Conservation (phyloP, 2,329 filamentous ascomycete genomes). For the Lachnellula arida region DNA sequence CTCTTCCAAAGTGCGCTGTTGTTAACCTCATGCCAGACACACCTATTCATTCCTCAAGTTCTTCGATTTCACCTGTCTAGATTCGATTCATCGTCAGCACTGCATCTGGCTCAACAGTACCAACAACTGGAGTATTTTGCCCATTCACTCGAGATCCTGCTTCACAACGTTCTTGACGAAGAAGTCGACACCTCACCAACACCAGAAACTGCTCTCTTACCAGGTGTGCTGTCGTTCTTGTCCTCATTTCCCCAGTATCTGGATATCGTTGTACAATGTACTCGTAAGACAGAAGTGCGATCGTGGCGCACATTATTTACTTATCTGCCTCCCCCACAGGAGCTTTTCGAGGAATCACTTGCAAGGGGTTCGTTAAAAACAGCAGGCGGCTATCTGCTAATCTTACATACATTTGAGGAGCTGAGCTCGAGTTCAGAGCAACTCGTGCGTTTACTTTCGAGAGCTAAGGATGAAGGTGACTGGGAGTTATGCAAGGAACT, state of each 20-base stretch:
- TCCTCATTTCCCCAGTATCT: constrained; percentile 81
- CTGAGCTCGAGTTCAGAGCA: constrained; percentile 66
- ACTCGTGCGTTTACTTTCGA: constrained; percentile 72
- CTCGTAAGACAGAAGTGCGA: constrained; percentile 90
- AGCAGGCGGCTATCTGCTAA: constrained; percentile 91
- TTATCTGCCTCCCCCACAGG: constrained; percentile 82
- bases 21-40: constrained; percentile 55
- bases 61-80: constrained; percentile 73
- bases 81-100: constrained; percentile 73
- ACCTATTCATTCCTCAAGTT: constrained; percentile 86
- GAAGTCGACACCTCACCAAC: constrained; percentile 73
- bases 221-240: constrained; percentile 57
- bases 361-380: constrained; percentile 85
- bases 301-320: constrained; percentile 93
- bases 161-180: constrained; percentile 91
- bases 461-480: constrained; percentile 79
- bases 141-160: constrained; percentile 84
- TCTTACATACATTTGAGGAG: constrained; percentile 79
- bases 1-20: neutral
- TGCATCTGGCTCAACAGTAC: constrained; percentile 79
- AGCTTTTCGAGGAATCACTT: constrained; percentile 89
- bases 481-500: constrained; percentile 97
- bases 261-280: constrained; percentile 94
- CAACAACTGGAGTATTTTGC: constrained; percentile 85
- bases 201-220: constrained; percentile 60